Conservation (phyloP, 176 grass and related monocot species). For the Tillandsia leiboldiana region DNA sequence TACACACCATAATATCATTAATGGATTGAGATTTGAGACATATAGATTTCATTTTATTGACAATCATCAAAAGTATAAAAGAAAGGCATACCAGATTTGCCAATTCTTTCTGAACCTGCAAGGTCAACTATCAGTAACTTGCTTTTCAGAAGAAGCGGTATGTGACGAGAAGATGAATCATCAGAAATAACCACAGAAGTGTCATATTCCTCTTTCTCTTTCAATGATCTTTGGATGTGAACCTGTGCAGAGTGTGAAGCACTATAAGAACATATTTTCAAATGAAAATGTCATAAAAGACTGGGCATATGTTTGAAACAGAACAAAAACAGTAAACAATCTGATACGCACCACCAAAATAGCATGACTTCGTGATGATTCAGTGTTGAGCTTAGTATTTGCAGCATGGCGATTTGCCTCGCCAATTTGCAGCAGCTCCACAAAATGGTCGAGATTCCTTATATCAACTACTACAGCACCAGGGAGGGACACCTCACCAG, state of each 20-base stretch:
- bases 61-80: neutral
- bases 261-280: neutral
- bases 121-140: constrained; percentile 96
- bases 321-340: constrained; percentile 12
- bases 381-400: constrained; percentile 95
- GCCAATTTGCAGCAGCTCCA: constrained; percentile 76
- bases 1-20: neutral
- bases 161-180: constrained; percentile 21
- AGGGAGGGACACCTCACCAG: constrained; percentile 72
- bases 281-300: neutral
- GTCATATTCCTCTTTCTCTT: constrained; percentile 43
- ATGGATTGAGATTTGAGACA: neutral
- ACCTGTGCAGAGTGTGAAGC: constrained; percentile 41
- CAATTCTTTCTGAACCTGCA: constrained; percentile 92
- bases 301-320: neutral
- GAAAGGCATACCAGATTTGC: constrained; percentile 62
- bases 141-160: constrained; percentile 76
- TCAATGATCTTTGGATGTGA: constrained; percentile 62
- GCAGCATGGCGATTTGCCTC: constrained; percentile 87
- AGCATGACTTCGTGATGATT: constrained; percentile 98
- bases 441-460: constrained; percentile 63
- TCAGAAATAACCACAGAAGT: constrained; percentile 15
- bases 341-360: constrained; percentile 60
- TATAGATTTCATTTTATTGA: neutral
- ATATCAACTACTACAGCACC: constrained; percentile 72